Conservation (phyloP, 441 rosid genomes). For the Adansonia gregorii region DNA sequence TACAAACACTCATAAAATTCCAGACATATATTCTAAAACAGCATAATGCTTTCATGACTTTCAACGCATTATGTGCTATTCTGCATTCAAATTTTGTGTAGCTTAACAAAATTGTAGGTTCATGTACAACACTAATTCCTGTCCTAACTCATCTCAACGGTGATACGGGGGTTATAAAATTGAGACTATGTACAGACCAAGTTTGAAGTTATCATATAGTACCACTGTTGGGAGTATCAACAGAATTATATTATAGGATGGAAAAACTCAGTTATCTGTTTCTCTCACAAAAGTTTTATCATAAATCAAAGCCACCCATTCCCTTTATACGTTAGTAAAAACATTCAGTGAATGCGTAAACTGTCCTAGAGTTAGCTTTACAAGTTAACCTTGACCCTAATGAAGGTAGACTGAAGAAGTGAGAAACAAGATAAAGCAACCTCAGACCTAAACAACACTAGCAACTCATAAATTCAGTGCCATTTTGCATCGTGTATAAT, state of each 20-base stretch:
- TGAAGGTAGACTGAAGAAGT: neutral
- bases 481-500: neutral
- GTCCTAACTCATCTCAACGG: neutral
- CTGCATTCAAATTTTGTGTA: neutral
- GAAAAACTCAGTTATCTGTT: neutral
- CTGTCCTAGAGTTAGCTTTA: neutral
- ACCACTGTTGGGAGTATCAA: neutral
- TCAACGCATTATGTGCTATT: neutral
- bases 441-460: neutral
- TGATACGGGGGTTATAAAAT: neutral
- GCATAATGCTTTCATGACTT: slow-evolving; percentile 8
- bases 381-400: neutral
- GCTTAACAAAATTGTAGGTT: neutral
- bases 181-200: neutral
- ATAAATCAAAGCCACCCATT: slow-evolving; percentile 10
- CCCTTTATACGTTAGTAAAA: neutral
- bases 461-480: slow-evolving; percentile 15
- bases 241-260: neutral
- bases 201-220: neutral
- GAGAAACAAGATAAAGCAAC: neutral
- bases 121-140: neutral
- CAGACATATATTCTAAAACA: neutral
- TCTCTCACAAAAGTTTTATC: neutral
- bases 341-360: slow-evolving; percentile 1
- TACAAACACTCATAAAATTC: neutral